Base-by-base conservation (phyloP, 345 rosid species). In the Rhodomyrtus tomentosa region DNA sequence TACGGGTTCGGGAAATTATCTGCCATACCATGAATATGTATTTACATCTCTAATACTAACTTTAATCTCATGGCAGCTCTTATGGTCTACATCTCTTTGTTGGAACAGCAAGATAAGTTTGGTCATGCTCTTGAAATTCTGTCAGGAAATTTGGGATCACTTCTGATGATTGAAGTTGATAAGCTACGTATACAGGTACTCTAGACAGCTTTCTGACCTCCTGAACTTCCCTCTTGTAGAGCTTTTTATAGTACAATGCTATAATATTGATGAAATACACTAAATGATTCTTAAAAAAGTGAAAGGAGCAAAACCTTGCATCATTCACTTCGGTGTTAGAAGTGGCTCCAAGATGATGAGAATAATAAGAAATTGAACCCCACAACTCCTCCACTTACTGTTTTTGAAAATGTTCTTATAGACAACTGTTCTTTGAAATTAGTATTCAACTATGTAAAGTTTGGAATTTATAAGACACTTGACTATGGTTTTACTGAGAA, bases 151-250 rank as follows among this genome's bases (percentile, higher is more conserved):
- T 88, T 95, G 88, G 98, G 99, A 50, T 95, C 98, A 52, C 95
- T 97, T 84, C 89, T 97, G 89, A 83, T 93, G 92, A 93, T 97
- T 88, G 98, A 95, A 87, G 96, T 92, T 80, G 99, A 95, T 86
- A 97, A 94, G 87, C 92, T 95, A 89, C 94, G 94, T 50, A 90
- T 95, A 89, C 94, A 95, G 96, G 99, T 97, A 93, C 74, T 88
- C 89, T 92, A 85, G 83, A 87, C 82, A 83, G 89, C 85, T 85
- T 42, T 83, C 49, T 32, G 24, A 53, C 62, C 59, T 36, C 18
- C 40, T 55, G 89, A 82, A 51, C 74, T 51, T 59, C 36, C 84
- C 22, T 10, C 22, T 13, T 83, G 50, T 42, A 12, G 56, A 52
- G 27, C 84, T n/a, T 56, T 55, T 54, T 21, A 49, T 42, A 51